Evolutionary conservation across 2,329 filamentous ascomycete genomes (phyloP), one percentile per base, ranked within the genome.

Genomic region (Venturiaceae sp.): DNA sequence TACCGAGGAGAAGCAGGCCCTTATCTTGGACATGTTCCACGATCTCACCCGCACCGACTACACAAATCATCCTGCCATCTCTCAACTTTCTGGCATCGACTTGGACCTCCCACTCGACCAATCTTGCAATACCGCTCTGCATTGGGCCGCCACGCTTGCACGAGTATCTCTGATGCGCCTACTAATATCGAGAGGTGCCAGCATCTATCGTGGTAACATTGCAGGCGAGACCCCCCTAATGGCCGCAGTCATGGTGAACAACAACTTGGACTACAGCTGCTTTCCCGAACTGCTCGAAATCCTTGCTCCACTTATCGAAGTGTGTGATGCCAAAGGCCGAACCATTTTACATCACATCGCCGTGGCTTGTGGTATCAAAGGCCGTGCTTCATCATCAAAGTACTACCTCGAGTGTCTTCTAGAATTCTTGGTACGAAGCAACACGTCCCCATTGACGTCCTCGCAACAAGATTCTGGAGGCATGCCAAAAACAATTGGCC

Each of bases 341-440:
- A 97, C 92, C 0, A 91, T 97, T 14, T 77, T 99, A 26, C 94
- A 99, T 68, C 94, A 99, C 68, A 97, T 99, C 66, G 92, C 94
- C 5, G 85, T 97, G 34, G 95, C 94, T 16, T 96, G 92, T 62
- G 94, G 92, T 6, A 94, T 97, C 66, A 96, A 96, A 69, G 92
- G 92, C 6, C 85, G 94, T 53, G 92, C 90, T 60, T 85, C 90
- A 44, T 92, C 94, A 23, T 95, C 91, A 69, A 89, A 92, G 63
- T 96, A 97, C 70, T 99, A 99, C 66, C 83, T 99, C 1, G 94
- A 99, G 73, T 92, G 90, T 30, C 79, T 99, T 11, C 79, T 99
- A 0, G 92, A 96, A 68, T 97, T 95, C 77, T 88, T 97, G 13
- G 92, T 97, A 2, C 85, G 92, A 36, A 90, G 95, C 69, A 72